phyloP scores from a whole-genome alignment of 371 early-diverging fungal genomes.

The Mucor lusitanicus region DNA sequence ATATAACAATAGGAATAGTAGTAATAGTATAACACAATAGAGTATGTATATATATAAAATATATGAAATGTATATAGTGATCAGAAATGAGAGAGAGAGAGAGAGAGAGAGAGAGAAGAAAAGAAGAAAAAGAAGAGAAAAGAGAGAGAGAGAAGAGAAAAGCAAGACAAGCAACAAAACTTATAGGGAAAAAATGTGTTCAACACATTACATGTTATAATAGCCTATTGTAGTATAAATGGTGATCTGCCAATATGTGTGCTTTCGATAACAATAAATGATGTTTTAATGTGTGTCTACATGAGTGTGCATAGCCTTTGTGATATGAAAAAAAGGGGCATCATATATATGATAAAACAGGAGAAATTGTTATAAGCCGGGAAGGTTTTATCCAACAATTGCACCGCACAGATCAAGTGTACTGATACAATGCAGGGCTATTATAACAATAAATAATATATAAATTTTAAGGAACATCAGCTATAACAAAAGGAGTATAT shows the following conservation, averaged over 20 bases:
- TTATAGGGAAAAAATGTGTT: constrained; percentile 4
- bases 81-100: constrained; percentile 1
- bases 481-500: background rate
- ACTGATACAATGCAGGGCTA: constrained; percentile 10
- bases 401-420: constrained; percentile 4
- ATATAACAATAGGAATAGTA: constrained; percentile 1
- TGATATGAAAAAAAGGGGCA: constrained; percentile 10
- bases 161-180: background rate
- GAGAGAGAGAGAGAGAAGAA: background rate
- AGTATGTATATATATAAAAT: background rate
- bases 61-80: constrained; percentile 1
- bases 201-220: background rate
- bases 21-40: constrained; percentile 5
- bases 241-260: constrained; percentile 1
- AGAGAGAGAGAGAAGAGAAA: constrained; percentile 3
- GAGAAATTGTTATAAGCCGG: constrained; percentile 1
- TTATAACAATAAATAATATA: background rate
- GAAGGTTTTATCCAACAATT: constrained; percentile 1
- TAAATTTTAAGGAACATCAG: constrained; percentile 1
- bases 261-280: background rate
- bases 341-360: constrained; percentile 1
- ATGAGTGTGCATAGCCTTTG: constrained; percentile 1
- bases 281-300: constrained; percentile 3
- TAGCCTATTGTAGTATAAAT: constrained; percentile 5
- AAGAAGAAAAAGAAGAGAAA: background rate